phyloP scores from a whole-genome alignment of 495 filamentous ascomycete genomes.

The Pyrenula massariospora region DNA sequence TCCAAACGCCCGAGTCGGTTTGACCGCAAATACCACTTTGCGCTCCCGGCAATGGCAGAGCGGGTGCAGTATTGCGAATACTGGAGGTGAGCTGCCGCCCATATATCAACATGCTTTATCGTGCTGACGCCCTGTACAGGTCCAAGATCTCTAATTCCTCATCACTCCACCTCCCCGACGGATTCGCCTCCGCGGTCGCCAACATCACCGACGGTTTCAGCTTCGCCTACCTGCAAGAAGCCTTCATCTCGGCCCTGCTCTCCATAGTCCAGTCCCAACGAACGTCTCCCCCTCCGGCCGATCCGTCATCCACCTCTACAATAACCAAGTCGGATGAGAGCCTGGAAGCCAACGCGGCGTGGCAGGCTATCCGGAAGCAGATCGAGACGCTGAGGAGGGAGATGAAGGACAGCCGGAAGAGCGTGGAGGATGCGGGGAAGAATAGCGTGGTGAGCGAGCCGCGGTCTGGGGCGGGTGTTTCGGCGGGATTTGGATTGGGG shows the following conservation, averaged over 20 bases:
- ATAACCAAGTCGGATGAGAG: background rate
- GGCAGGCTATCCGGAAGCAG: slow-evolving; percentile 5
- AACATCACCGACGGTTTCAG: slow-evolving; percentile 47
- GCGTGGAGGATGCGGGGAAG: slow-evolving; percentile 9
- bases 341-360: background rate
- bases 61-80: slow-evolving; percentile 44
- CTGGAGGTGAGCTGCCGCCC: slow-evolving; percentile 28
- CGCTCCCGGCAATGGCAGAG: slow-evolving; percentile 38
- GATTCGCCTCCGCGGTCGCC: slow-evolving; percentile 40
- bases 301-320: background rate
- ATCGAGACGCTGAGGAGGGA: slow-evolving; percentile 7
- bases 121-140: slow-evolving; percentile 1
- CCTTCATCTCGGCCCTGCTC: slow-evolving; percentile 39
- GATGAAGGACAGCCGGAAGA: slow-evolving; percentile 10
- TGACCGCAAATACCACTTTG: slow-evolving; percentile 53
- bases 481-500: background rate
- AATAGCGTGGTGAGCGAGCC: background rate
- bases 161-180: slow-evolving; percentile 41
- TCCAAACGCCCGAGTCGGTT: slow-evolving; percentile 53
- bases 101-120: slow-evolving; percentile 1
- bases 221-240: slow-evolving; percentile 57
- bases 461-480: background rate
- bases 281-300: background rate
- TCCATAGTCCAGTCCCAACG: background rate
- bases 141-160: slow-evolving; percentile 41